Evolutionary conservation across 2,329 filamentous ascomycete genomes (phyloP).

Genomic region (Fusarium longipes): DNA sequence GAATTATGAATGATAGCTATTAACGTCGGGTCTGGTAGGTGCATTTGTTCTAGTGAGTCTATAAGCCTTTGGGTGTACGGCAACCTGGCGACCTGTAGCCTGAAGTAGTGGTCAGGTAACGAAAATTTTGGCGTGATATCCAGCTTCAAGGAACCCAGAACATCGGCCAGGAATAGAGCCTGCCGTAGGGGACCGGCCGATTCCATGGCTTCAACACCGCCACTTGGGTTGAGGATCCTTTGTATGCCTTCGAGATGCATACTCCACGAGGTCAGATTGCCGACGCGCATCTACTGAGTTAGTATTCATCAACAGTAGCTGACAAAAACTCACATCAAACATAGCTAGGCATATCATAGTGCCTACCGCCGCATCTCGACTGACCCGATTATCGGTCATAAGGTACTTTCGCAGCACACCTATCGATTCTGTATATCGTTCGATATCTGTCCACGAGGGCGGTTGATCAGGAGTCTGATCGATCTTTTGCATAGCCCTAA

Average conservation of each 20-base stretch:
- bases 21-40: background rate
- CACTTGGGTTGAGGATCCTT: slow-evolving; percentile 18
- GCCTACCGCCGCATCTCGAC: slow-evolving; percentile 25
- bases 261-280: slow-evolving; percentile 26
- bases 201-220: slow-evolving; percentile 25
- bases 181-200: slow-evolving; percentile 21
- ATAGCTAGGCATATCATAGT: slow-evolving; percentile 35
- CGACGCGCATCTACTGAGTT: slow-evolving; percentile 20
- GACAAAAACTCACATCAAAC: slow-evolving; percentile 29
- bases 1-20: background rate
- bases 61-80: background rate
- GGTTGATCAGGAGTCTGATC: background rate
- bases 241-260: slow-evolving; percentile 36
- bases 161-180: slow-evolving; percentile 34
- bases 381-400: background rate
- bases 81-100: background rate
- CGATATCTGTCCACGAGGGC: slow-evolving; percentile 9
- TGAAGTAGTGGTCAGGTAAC: background rate
- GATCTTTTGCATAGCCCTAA: background rate
- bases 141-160: slow-evolving; percentile 31
- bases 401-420: slow-evolving; percentile 25
- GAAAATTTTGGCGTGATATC: slow-evolving; percentile 30
- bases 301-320: background rate
- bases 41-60: background rate
- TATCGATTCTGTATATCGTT: slow-evolving; percentile 36